Evolutionary conservation across 169 alveolate genomes (phyloP), one percentile per base, ranked within the genome.

Genomic region (Babesia bigemina): DNA sequence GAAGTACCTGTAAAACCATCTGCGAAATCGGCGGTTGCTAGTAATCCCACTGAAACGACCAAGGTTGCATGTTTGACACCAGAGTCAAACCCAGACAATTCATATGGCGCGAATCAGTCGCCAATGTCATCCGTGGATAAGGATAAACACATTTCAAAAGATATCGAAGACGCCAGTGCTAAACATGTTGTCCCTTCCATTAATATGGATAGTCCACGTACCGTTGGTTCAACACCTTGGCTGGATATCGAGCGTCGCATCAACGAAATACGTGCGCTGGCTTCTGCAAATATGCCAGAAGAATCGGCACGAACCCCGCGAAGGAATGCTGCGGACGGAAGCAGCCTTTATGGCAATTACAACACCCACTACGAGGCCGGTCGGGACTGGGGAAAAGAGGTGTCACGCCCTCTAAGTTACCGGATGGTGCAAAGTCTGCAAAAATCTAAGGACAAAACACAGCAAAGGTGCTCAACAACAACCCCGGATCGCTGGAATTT

Each of bases 161-260:
- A 33, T 33, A 6, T 33, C 2, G 39, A 33, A 33, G 6, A 33
- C 6, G 39, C n/a, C n/a, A n/a, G 39, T 33, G 39, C 39, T 6
- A 33, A 33, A 6, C 39, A 33, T 33, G 39, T 33, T 33, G 39
- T 33, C 39, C 39, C 39, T 6, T 33, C 39, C 39, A 33, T 33
- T 6, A 45, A 45, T 4, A 10, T 13, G 17, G 70, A 36, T 44
- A 16, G n/a, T 3, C 55, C 33, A 17, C 55, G 24, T 19, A 78
- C 73, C 44, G 69, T 81, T 19, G 88, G 88, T 13, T 65, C 72
- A 17, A 44, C 85, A 9, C 85, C 88, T 0, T 81, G 88, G 88
- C 49, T 81, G 55, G 55, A 59, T 29, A 74, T 81, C 8, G 88
- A 81, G 52, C 59, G 60, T 26, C 69, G 88, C 19, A 71, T 81